A percentile compares a stretch with the other conserved stretches of the same genome.
These are phyloP conservation scores for Aspergillus biplanus DNA, from an alignment of 495 filamentous ascomycete genomes.

Conservation along the genomic window DNA sequence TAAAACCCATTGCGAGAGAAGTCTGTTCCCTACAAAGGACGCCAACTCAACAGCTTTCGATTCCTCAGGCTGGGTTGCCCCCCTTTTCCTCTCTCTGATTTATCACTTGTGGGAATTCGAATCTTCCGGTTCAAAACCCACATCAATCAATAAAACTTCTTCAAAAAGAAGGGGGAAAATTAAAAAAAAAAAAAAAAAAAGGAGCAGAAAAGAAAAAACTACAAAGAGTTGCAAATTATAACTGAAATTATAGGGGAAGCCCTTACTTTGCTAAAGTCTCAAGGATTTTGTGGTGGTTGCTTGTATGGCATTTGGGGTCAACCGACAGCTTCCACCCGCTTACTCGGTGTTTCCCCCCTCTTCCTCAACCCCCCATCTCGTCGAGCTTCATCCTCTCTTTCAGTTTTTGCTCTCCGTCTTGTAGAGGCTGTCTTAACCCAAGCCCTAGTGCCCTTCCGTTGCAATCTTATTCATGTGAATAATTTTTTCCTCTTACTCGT, in stretches of 20 bases:
- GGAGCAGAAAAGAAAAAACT: conserved; percentile 9
- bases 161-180: conserved; percentile 11
- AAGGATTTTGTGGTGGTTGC: conserved; percentile 21
- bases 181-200: background rate
- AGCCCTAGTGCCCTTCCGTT: conserved; percentile 1
- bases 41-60: conserved; percentile 23
- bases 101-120: conserved; percentile 20
- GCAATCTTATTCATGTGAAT: conserved; percentile 15
- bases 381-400: conserved; percentile 39
- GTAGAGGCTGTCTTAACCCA: conserved; percentile 12
- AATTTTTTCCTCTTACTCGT: conserved; percentile 9
- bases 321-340: conserved; percentile 37
- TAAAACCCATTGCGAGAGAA: conserved; percentile 12
- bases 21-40: conserved; percentile 16
- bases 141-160: conserved; percentile 6
- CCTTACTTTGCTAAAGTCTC: conserved; percentile 18
- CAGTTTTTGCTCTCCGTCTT: conserved; percentile 19
- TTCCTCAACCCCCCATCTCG: conserved; percentile 22
- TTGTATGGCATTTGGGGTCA: conserved; percentile 32
- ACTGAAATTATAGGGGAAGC: background rate
- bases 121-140: conserved; percentile 16
- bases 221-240: background rate
- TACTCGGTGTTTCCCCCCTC: conserved; percentile 44
- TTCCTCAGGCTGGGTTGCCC: conserved; percentile 22
- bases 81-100: conserved; percentile 23